Evolutionary conservation across 1,284 basidiomycete species (phyloP), one percentile per base, ranked within the genome.

Genomic region (Coniferiporia weirii): DNA sequence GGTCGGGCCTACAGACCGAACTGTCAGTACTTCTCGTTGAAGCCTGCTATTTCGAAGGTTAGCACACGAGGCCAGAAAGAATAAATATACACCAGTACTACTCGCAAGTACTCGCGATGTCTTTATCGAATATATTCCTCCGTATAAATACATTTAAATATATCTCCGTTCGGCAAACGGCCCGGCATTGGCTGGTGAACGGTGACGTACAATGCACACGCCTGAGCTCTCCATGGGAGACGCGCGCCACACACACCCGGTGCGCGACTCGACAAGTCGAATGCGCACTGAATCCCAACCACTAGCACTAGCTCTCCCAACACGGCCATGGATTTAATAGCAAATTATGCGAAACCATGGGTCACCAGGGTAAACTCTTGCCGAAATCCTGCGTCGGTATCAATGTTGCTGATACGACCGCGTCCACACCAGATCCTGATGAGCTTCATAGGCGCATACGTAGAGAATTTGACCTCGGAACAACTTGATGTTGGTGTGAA

Each of bases 401-500:
- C 19, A 12, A 57, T 27, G 22, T 43, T 5, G 2, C 27, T 56
- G 45, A 46, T n/a, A n/a, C n/a, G n/a, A n/a, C n/a, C 54, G 46
- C 27, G 9, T 61, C 2, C 44, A 46, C 46, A 19, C 44, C 59
- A 92, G 90, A 71, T 95, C 66, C 91, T 95, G 76, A 97, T 97
- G 73, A 85, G 91, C 66, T 90, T 97, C 64, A 85, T 98, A 53
- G 92, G 93, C 47, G 91, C 93, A 0, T 98, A 99, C 80, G 91
- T 99, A 64, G 95, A 97, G 76, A 97, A 98, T 68, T 77, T 99
- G 71, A 95, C 98, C 73, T 85, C 95, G 67, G 89, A 91, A 68
- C 93, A 97, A 74, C 88, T 99, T 52, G 95, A 95, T 68, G 89
- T 97, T 76, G 95, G 95, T 34, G 93, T 99, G 65, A 92, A 87